Percentiles rank a stretch among this genome's conserved stretches.
Evolutionary conservation across 2,329 filamentous ascomycete genomes (phyloP).

Genomic region (Botrytis paeoniae): DNA sequence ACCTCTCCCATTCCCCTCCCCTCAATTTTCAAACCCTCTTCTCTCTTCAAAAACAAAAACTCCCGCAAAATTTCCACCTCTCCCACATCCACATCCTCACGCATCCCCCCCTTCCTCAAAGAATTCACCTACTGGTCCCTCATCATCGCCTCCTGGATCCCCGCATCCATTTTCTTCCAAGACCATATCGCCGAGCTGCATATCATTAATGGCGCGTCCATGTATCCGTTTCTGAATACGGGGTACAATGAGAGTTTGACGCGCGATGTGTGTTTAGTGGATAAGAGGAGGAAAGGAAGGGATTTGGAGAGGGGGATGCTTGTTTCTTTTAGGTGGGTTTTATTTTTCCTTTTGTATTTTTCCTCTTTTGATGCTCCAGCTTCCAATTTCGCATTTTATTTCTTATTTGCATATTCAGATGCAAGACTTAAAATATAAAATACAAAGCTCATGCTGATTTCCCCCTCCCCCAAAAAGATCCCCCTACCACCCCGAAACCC

Average conservation of each 20-base stretch:
- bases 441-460: background rate
- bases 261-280: slow-evolving; percentile 56
- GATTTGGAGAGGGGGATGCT: slow-evolving; percentile 69
- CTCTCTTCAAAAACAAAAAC: background rate
- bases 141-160: slow-evolving; percentile 58
- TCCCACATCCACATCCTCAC: background rate
- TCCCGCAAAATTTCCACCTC: background rate
- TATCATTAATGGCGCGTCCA: slow-evolving; percentile 60
- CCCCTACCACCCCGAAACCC: slow-evolving; percentile 65
- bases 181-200: slow-evolving; percentile 57
- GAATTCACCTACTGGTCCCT: slow-evolving; percentile 47
- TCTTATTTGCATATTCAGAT: background rate
- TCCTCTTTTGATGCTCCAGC: background rate
- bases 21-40: background rate
- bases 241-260: slow-evolving; percentile 55
- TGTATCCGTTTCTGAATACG: slow-evolving; percentile 75
- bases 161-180: slow-evolving; percentile 60
- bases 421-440: background rate
- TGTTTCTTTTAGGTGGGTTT: slow-evolving; percentile 61
- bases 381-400: too few species aligned
- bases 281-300: slow-evolving; percentile 56
- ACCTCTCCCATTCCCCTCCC: background rate
- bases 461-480: slow-evolving; percentile 49
- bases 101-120: slow-evolving; percentile 27
- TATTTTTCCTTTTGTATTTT: slow-evolving; percentile 25